Base-by-base conservation (phyloP, 768 basidiomycete species). In the Agaricus subrufescens region DNA sequence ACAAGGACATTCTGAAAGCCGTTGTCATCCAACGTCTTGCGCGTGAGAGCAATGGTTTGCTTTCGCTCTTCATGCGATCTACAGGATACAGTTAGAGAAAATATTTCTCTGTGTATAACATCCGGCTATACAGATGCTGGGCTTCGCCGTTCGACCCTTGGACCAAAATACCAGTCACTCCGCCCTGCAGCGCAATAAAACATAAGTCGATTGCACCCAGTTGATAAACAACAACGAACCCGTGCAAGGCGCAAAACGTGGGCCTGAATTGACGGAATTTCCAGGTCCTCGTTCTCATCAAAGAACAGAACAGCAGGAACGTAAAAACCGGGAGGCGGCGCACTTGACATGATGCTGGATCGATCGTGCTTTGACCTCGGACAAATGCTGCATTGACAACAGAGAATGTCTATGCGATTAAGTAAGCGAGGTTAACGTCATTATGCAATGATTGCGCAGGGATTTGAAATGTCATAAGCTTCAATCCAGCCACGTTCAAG, bases 291-390 rank as follows among this genome's bases (percentile, higher is more conserved):
- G 60, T 88, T 74, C 54, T 82, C 73, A 47, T 84, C 78, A 61
- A 87, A 83, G 68, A 86, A 90, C 44, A 94, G 73, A 52, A 91
- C 84, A 3, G 91, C 84, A 10, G 91, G 91, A 26, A 89, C 86
- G 65, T 91, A 91, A 55, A 85, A 75, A 4, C 90, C 89, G 34
- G 81, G 73, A 2, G 86, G 84, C 12, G 86, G 85, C 19, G 84
- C 75, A 14, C 54, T 38, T 40, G 71, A 67, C 65, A 64, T 68
- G 30, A 56, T 43, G 45, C 48, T 39, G 23, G 26, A 59, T 60
- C 52, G 52, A 57, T 57, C 15, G 29, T 43, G 37, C 27, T 48
- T 23, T 27, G 40, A 31, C 42, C 26, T 15, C 40, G 27, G 31
- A 19, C 19, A 19, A 19, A 19, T 19, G 19, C 19, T 19, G 12